These are phyloP conservation scores for Talaromyces funiculosus DNA, from an alignment of 2,329 filamentous ascomycete genomes.

Conservation along the genomic window DNA sequence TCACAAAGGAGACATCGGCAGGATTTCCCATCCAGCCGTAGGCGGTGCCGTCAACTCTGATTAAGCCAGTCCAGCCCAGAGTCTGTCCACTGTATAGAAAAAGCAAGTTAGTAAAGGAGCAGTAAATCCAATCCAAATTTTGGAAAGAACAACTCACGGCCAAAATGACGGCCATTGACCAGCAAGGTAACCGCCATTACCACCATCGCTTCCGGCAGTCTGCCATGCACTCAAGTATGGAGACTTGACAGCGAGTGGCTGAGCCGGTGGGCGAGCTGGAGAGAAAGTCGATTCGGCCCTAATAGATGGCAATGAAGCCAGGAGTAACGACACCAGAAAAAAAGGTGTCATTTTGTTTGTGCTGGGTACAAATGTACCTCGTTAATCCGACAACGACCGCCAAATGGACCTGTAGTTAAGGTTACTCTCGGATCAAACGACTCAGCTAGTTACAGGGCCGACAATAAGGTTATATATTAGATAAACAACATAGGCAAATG, in stretches of 20 bases:
- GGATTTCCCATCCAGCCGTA: slow-evolving; percentile 63
- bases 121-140: neutral
- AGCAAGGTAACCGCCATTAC: slow-evolving; percentile 61
- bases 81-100: slow-evolving; percentile 43
- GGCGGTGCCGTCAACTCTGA: slow-evolving; percentile 59
- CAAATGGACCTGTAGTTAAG: neutral
- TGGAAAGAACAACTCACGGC: slow-evolving; percentile 46
- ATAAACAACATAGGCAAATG: neutral
- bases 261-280: slow-evolving; percentile 60
- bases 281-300: slow-evolving; percentile 50
- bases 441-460: neutral
- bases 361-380: slow-evolving; percentile 1
- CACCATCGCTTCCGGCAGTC: slow-evolving; percentile 54
- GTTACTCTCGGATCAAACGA: neutral
- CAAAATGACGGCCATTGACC: slow-evolving; percentile 66
- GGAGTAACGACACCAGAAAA: slow-evolving; percentile 21
- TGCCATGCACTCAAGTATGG: slow-evolving; percentile 72
- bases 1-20: slow-evolving; percentile 42
- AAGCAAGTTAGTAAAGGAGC: neutral
- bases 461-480: neutral
- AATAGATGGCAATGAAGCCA: slow-evolving; percentile 20
- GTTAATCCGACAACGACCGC: neutral
- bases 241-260: slow-evolving; percentile 67
- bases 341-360: slow-evolving; percentile 25
- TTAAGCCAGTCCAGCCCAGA: slow-evolving; percentile 62